Evolutionary conservation across 179 eudicot genomes (phyloP).

Genomic region (Vitellaria paradoxa): DNA sequence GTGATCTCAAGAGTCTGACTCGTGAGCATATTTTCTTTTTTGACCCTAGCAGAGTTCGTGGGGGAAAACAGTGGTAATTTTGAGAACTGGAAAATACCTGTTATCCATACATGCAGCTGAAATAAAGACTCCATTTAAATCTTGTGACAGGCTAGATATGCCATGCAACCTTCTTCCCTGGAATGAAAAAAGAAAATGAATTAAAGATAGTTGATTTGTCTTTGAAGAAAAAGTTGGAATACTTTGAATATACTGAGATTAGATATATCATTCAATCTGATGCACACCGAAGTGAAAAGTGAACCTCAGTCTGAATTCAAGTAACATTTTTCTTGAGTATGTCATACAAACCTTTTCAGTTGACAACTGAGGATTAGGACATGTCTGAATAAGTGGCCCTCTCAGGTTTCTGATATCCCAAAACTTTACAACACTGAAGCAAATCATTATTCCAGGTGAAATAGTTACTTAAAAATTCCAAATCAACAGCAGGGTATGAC

Average conservation of each 20-base stretch:
- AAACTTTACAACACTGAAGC: slow-evolving; percentile 50
- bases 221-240: neutral
- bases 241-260: neutral
- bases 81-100: slow-evolving; percentile 38
- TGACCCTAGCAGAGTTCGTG: neutral
- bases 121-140: slow-evolving; percentile 66
- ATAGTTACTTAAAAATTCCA: neutral
- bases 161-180: slow-evolving; percentile 80
- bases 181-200: neutral
- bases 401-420: slow-evolving; percentile 70
- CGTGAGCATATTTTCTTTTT: neutral
- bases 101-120: slow-evolving; percentile 94
- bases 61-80: neutral
- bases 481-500: neutral
- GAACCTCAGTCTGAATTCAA: too few relatives aligned
- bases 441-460: slow-evolving; percentile 7
- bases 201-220: neutral
- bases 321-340: neutral
- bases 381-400: slow-evolving; percentile 40
- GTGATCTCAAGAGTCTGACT: neutral
- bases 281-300: neutral
- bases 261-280: neutral
- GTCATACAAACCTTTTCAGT: slow-evolving; percentile 42
- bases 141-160: slow-evolving; percentile 90
- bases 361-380: slow-evolving; percentile 36